Evolutionary conservation across 2,329 filamentous ascomycete species (phyloP).

Genomic region (Colletotrichum tabaci): DNA sequence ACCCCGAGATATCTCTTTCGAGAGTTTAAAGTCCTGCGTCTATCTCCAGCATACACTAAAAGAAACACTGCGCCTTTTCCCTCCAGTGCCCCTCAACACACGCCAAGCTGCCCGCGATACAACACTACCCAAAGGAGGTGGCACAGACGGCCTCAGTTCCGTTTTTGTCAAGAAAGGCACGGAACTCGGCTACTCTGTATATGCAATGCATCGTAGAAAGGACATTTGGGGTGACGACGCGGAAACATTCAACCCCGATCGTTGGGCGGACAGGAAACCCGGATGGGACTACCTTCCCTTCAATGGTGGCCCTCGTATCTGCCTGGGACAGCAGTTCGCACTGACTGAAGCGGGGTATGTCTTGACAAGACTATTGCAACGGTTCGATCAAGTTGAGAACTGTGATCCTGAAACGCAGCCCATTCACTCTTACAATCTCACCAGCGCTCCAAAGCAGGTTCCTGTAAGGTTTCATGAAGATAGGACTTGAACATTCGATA

Average conservation of each 20-base stretch:
- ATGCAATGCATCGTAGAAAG: constrained; percentile 56
- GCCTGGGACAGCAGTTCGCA: constrained; percentile 55
- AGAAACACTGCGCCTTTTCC: constrained; percentile 63
- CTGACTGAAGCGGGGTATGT: constrained; percentile 51
- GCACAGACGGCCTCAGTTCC: constrained; percentile 61
- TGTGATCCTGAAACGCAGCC: too few relatives aligned
- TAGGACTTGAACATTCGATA: too few relatives aligned
- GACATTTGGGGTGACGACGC: constrained; percentile 56
- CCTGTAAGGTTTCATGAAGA: too few relatives aligned
- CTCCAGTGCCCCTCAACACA: constrained; percentile 65
- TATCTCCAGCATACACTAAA: constrained; percentile 49
- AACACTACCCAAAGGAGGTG: constrained; percentile 66
- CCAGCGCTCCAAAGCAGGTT: too few relatives aligned
- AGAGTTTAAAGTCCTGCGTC: too few relatives aligned
- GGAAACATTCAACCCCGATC: constrained; percentile 57
- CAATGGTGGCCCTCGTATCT: constrained; percentile 61
- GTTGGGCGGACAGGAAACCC: constrained; percentile 55
- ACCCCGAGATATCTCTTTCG: constrained; percentile 50
- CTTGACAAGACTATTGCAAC: constrained; percentile 50
- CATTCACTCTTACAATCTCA: too few relatives aligned
- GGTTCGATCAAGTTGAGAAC: constrained; percentile 43
- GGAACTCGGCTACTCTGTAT: constrained; percentile 59
- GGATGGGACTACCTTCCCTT: constrained; percentile 64
- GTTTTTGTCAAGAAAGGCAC: constrained; percentile 64
- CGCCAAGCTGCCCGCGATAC: constrained; percentile 57